Evolutionary conservation across 352 stramenopile genomes (phyloP).

Genomic region (Pythium dissimile): DNA sequence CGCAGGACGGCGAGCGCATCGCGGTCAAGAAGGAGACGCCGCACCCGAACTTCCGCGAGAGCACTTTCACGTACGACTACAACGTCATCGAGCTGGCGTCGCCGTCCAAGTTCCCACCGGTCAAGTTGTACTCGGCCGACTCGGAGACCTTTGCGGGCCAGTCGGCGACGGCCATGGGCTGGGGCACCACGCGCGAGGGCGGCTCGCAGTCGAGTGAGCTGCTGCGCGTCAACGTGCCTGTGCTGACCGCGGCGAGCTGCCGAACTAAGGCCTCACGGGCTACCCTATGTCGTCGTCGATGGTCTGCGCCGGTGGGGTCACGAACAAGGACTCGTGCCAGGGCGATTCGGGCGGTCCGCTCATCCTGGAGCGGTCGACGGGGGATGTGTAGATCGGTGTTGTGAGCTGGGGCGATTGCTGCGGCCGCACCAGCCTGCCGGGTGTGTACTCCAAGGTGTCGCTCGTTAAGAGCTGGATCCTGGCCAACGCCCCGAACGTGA

Average conservation of each 20-base stretch:
- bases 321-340: too few species aligned
- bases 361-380: too few species aligned
- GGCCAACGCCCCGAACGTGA: neutral
- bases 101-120: neutral
- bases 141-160: neutral
- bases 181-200: conserved; percentile 9
- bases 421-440: neutral
- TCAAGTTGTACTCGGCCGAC: neutral
- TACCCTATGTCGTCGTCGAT: too few species aligned
- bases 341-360: too few species aligned
- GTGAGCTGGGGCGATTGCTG: conserved; percentile 17
- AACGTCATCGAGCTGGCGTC: conserved; percentile 11
- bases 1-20: conserved; percentile 9
- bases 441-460: conserved; percentile 13
- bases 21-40: neutral
- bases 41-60: conserved; percentile 13
- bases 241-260: too few species aligned
- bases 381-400: neutral
- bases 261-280: too few species aligned
- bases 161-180: conserved; percentile 17
- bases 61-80: conserved; percentile 15
- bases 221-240: conserved; percentile 30
- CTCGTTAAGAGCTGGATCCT: conserved; percentile 1
- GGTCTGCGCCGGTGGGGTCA: too few species aligned
- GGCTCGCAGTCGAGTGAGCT: conserved; percentile 25